A percentile compares a stretch with the other conserved stretches of the same genome.
Conservation (phyloP, 2,329 filamentous ascomycete genomes). For the Ascochyta viciae-villosae region DNA sequence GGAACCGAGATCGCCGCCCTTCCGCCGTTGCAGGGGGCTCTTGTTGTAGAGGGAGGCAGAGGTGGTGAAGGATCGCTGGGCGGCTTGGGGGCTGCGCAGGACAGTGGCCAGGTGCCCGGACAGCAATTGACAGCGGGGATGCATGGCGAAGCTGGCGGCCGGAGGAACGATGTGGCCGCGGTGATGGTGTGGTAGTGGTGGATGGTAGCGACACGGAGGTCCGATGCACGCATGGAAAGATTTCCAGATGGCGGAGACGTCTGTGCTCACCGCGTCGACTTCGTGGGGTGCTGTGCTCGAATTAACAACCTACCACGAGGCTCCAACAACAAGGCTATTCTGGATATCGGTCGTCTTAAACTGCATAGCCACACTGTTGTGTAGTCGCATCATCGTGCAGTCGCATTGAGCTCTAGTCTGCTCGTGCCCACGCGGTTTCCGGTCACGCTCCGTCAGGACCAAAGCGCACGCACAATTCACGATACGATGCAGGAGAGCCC, state of each 20-base stretch:
- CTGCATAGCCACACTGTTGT: too few species aligned
- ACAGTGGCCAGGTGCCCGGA: slow-evolving; percentile 27
- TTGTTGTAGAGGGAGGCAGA: slow-evolving; percentile 28
- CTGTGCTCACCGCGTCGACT: slow-evolving; percentile 6
- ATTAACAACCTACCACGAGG: background rate
- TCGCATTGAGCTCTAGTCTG: background rate
- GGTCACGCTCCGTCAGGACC: background rate
- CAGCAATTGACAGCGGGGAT: slow-evolving; percentile 40
- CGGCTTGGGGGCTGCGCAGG: slow-evolving; percentile 20
- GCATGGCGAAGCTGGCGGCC: slow-evolving; percentile 31
- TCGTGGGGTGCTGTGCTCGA: background rate
- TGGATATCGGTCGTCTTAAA: too few species aligned
- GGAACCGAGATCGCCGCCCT: slow-evolving; percentile 45
- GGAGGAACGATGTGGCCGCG: slow-evolving; percentile 24
- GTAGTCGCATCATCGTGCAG: too few species aligned
- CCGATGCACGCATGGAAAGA: slow-evolving; percentile 28
- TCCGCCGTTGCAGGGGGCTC: slow-evolving; percentile 37
- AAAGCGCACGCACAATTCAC: background rate
- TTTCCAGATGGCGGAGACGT: slow-evolving; percentile 21
- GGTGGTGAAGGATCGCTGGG: slow-evolving; percentile 40
- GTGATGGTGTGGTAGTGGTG: slow-evolving; percentile 15
- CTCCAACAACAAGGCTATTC: background rate
- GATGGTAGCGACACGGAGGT: slow-evolving; percentile 29
- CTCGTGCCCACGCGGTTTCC: background rate
- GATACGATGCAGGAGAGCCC: slow-evolving; percentile 45